A percentile compares a stretch with the other conserved stretches of the same genome.
Evolutionary conservation across 805 yeast genomes (phyloP).

Genomic region (Scheffersomyces spartinae): DNA sequence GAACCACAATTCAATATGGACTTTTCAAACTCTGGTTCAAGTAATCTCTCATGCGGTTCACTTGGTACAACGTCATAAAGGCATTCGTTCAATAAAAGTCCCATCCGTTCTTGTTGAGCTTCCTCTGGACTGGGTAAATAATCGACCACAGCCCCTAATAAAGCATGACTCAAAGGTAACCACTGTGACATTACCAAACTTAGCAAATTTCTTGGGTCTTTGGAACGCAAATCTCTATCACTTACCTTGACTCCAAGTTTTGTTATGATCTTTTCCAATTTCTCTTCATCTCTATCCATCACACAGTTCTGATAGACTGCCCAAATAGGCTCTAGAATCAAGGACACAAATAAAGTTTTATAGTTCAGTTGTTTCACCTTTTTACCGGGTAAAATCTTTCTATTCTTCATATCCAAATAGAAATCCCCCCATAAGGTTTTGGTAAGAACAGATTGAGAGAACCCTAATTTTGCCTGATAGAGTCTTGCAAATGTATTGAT

Average conservation of each 20-base stretch:
- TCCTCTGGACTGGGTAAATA: constrained; percentile 71
- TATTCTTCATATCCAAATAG: constrained; percentile 80
- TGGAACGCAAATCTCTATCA: constrained; percentile 71
- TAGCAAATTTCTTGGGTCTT: constrained; percentile 56
- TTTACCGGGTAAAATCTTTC: constrained; percentile 62
- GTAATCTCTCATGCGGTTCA: constrained; percentile 22
- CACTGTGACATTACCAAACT: constrained; percentile 76
- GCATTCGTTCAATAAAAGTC: constrained; percentile 41
- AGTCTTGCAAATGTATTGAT: constrained; percentile 80
- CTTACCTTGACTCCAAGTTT: constrained; percentile 57
- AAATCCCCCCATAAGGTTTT: constrained; percentile 96
- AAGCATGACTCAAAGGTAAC: constrained; percentile 85
- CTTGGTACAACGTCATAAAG: constrained; percentile 41
- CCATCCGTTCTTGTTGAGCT: constrained; percentile 67
- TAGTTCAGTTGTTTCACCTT: constrained; percentile 48
- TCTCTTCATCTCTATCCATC: constrained; percentile 53
- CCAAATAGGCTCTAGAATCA: constrained; percentile 88
- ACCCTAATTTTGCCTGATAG: constrained; percentile 75
- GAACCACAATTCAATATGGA: constrained; percentile 60
- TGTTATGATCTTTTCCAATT: constrained; percentile 60
- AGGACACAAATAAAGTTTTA: constrained; percentile 78
- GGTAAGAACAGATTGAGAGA: constrained; percentile 65
- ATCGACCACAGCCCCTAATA: constrained; percentile 74
- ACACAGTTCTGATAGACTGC: constrained; percentile 69
- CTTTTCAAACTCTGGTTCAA: constrained; percentile 37